A percentile compares a stretch with the other conserved stretches of the same genome.
Conservation (phyloP, 2,329 filamentous ascomycete genomes). For the Aspergillus sojae region DNA sequence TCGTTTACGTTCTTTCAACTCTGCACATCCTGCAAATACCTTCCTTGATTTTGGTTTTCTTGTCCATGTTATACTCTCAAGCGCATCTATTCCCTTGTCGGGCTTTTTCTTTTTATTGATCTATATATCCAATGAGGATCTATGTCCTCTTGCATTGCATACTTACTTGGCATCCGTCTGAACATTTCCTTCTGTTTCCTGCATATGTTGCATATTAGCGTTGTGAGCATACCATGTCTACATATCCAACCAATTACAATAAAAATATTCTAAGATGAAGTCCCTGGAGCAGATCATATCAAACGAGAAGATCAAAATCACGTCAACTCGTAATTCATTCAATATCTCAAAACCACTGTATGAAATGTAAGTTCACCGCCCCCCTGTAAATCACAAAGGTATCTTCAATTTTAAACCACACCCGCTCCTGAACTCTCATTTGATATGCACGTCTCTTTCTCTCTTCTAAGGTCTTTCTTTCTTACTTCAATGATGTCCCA, state of each 20-base stretch:
- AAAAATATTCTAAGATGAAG: neutral
- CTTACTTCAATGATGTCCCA: neutral
- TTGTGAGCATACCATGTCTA: constrained; percentile 1
- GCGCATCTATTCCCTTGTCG: neutral
- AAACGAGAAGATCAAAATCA: neutral
- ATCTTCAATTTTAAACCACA: neutral
- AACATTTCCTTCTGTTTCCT: neutral
- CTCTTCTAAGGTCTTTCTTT: neutral
- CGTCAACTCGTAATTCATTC: neutral
- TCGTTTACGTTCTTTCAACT: neutral
- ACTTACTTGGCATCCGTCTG: neutral
- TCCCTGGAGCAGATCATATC: neutral
- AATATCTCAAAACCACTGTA: neutral
- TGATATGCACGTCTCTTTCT: neutral
- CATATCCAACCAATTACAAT: neutral
- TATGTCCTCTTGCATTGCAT: neutral
- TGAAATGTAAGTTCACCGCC: neutral
- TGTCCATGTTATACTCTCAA: neutral
- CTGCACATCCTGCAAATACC: neutral
- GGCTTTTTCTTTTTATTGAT: neutral
- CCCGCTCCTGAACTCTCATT: neutral
- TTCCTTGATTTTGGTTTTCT: neutral
- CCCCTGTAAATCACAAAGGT: neutral
- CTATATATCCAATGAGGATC: neutral
- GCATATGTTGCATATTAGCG: constrained; percentile 6